phyloP scores from a whole-genome alignment of 257 asterid species.

The Fraxinus excelsior region DNA sequence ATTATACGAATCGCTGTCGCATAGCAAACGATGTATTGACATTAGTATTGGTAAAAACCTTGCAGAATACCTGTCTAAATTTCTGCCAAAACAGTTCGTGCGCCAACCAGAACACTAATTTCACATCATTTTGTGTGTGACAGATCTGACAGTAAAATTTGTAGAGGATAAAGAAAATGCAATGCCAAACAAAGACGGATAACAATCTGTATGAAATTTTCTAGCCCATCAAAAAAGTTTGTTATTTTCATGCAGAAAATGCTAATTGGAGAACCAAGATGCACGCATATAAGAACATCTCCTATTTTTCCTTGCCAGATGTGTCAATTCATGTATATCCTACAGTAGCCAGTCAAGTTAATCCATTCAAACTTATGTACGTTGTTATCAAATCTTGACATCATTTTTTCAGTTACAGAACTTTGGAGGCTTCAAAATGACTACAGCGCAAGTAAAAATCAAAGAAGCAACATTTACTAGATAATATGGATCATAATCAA shows the following conservation, averaged over 20 bases:
- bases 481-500: not conserved
- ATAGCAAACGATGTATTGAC: not conserved
- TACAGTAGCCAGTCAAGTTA: not conserved
- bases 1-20: constrained; percentile 76
- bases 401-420: not conserved
- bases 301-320: not conserved
- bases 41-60: not conserved
- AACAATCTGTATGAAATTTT: not conserved
- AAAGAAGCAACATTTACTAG: not conserved
- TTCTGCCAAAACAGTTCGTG: not conserved
- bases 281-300: not conserved
- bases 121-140: not conserved
- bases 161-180: not conserved
- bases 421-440: not conserved
- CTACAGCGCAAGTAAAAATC: not conserved
- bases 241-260: not conserved
- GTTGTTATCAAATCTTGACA: not conserved
- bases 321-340: not conserved
- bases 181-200: not conserved
- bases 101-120: not conserved
- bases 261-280: not conserved
- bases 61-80: not conserved
- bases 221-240: not conserved
- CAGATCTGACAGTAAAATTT: not conserved
- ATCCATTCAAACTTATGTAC: not conserved